Evolutionary conservation across 306 rosid genomes (phyloP).

Genomic region (Casuarina glauca): DNA sequence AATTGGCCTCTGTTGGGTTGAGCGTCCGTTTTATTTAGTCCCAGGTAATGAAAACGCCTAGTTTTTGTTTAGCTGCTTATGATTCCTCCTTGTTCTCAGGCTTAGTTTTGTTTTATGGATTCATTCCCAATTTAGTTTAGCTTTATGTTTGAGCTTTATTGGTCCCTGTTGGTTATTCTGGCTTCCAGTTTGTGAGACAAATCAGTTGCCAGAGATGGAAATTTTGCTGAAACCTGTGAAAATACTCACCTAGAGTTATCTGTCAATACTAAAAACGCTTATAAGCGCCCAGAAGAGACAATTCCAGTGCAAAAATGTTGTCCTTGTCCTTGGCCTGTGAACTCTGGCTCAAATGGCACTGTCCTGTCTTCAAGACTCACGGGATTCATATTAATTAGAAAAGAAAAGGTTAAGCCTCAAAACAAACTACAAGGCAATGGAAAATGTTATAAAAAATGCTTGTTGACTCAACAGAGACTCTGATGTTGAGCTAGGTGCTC

Average conservation of each 20-base stretch:
- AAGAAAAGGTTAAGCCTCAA: no score
- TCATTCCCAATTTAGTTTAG: no score
- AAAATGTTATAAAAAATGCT: no score
- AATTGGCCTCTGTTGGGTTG: constrained; percentile 21
- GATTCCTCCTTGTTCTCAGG: constrained; percentile 8
- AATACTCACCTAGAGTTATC: neutral
- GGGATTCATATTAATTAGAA: neutral
- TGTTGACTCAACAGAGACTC: constrained; percentile 1
- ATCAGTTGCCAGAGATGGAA: neutral
- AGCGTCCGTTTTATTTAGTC: constrained; percentile 21
- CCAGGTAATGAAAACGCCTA: constrained; percentile 8
- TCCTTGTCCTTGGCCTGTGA: no score
- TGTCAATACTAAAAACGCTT: neutral
- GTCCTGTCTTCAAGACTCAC: no score
- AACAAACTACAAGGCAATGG: no score
- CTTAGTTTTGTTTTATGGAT: no score
- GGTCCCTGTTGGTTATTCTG: constrained; percentile 8
- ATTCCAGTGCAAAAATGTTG: neutral
- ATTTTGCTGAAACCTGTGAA: neutral
- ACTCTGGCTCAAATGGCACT: no score
- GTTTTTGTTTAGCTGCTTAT: constrained; percentile 11
- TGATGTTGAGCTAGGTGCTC: constrained; percentile 13
- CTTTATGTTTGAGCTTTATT: neutral
- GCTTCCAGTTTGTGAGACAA: neutral
- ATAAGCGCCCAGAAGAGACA: neutral